Conservation (phyloP, 129 eudicot genomes). For the Cynara cardunculus region DNA sequence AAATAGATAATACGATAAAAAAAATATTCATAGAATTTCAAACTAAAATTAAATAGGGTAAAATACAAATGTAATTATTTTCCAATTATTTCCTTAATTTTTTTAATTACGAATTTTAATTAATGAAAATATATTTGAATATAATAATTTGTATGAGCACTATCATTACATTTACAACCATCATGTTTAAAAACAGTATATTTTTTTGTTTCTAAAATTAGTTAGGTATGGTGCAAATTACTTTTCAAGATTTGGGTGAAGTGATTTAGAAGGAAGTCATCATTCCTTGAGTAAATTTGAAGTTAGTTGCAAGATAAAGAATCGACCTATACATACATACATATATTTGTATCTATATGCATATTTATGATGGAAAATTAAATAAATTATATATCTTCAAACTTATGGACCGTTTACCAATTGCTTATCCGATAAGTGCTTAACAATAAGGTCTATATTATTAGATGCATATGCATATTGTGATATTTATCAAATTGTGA, state of each 20-base stretch:
- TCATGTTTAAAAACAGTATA: neutral
- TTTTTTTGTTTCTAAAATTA: slow-evolving; percentile 14
- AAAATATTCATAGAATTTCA: neutral
- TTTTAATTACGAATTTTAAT: neutral
- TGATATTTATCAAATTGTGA: too few species aligned
- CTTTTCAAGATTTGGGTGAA: slow-evolving; percentile 31
- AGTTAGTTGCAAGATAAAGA: slow-evolving; percentile 32
- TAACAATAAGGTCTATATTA: too few species aligned
- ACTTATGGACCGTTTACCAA: too few species aligned
- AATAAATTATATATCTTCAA: neutral
- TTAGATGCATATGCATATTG: too few species aligned
- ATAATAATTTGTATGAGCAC: neutral
- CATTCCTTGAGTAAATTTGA: slow-evolving; percentile 49
- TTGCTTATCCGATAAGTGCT: too few species aligned
- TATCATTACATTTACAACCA: slow-evolving; percentile 13
- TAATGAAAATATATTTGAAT: neutral
- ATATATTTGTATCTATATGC: neutral
- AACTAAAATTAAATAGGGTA: neutral
- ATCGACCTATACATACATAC: neutral
- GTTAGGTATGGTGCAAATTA: slow-evolving; percentile 32
- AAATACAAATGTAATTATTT: neutral
- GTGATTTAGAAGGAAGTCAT: slow-evolving; percentile 45
- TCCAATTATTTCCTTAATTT: neutral
- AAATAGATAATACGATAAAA: neutral
- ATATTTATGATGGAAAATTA: neutral